A percentile compares a stretch with the other conserved stretches of the same genome.
Evolutionary conservation across 2,329 filamentous ascomycete genomes (phyloP).

Genomic region (Pseudopyricularia javanii): DNA sequence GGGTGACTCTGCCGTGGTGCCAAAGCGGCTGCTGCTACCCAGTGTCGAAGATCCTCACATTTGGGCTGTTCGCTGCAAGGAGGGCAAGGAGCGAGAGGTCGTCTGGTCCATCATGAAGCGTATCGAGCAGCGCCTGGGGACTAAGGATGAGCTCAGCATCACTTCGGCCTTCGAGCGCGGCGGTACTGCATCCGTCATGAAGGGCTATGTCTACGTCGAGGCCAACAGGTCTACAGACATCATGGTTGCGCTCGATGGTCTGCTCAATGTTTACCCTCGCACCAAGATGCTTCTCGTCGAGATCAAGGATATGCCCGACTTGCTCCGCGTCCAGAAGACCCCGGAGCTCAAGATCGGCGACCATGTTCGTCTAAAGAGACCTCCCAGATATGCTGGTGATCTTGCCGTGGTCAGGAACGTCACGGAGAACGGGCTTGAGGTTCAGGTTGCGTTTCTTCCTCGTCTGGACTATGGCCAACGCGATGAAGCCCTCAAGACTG

Average conservation of each 20-base stretch:
- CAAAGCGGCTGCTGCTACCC: slow-evolving; percentile 76
- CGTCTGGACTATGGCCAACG: slow-evolving; percentile 83
- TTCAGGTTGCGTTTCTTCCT: slow-evolving; percentile 77
- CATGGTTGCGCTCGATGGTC: slow-evolving; percentile 65
- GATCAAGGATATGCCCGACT: slow-evolving; percentile 94
- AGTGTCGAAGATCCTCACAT: slow-evolving; percentile 94
- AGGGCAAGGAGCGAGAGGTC: slow-evolving; percentile 89
- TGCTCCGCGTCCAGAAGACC: slow-evolving; percentile 81
- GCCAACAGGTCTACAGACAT: slow-evolving; percentile 81
- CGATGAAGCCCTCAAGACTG: slow-evolving; percentile 48
- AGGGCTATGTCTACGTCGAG: slow-evolving; percentile 91
- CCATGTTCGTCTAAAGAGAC: slow-evolving; percentile 79
- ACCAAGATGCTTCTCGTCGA: slow-evolving; percentile 80
- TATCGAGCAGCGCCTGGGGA: slow-evolving; percentile 65
- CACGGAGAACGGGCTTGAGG: slow-evolving; percentile 83
- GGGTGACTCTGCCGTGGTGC: slow-evolving; percentile 64
- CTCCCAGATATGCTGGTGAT: slow-evolving; percentile 74
- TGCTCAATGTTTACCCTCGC: slow-evolving; percentile 82
- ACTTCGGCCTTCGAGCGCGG: slow-evolving; percentile 88
- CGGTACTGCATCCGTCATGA: slow-evolving; percentile 66
- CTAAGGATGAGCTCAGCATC: slow-evolving; percentile 71
- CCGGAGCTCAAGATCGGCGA: slow-evolving; percentile 75
- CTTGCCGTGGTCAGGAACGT: slow-evolving; percentile 86
- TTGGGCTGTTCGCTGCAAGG: slow-evolving; percentile 86
- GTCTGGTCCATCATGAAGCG: slow-evolving; percentile 81